Base-by-base conservation (phyloP, 768 basidiomycete species). In the Mycena filopes region DNA sequence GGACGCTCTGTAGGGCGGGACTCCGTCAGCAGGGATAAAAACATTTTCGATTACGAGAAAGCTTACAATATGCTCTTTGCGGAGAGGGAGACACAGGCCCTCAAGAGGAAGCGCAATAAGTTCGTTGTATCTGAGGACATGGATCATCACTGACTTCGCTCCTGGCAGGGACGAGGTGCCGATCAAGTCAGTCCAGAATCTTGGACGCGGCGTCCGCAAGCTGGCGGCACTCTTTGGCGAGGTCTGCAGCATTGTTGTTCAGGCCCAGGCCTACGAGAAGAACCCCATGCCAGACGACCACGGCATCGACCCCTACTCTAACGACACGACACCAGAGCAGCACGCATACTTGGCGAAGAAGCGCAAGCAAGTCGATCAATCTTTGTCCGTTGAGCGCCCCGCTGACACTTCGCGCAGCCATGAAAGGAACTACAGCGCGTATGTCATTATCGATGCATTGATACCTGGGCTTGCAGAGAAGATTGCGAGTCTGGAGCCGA, bases 151-250 rank as follows among this genome's bases (percentile, higher is more conserved):
- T 58, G 28, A 58, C 9, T 8, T 6, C 18, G 11, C 20, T 16
- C 13, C 25, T 48, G 56, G 25, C 9, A 45, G n/a, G 15, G 33
- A 33, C 33, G 6, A 6, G 33, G 33, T 33, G 33, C 33, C 6
- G 33, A 28, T 3, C 4, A 23, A 7, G 15, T 41, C 40, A n/a
- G 21, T 40, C 16, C 60, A 61, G 28, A 23, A 10, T 21, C 31
- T 15, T 6, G 60, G 60, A 1, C 53, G 60, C 20, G 60, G 60
- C 1, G 40, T 62, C 9, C 42, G 45, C 11, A 55, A 43, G 43
- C 15, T 48, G 9, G 51, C 51, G 9, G 36, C 64, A 21, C 31
- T 58, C 23, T 65, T 65, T 29, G 64, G 58, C 11, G 58, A 65
- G 29, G 21, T 60, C 38, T 5, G 21, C 25, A 23, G 25, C 36